Conservation (phyloP, 306 rosid genomes). For the Cicer yamashitae region DNA sequence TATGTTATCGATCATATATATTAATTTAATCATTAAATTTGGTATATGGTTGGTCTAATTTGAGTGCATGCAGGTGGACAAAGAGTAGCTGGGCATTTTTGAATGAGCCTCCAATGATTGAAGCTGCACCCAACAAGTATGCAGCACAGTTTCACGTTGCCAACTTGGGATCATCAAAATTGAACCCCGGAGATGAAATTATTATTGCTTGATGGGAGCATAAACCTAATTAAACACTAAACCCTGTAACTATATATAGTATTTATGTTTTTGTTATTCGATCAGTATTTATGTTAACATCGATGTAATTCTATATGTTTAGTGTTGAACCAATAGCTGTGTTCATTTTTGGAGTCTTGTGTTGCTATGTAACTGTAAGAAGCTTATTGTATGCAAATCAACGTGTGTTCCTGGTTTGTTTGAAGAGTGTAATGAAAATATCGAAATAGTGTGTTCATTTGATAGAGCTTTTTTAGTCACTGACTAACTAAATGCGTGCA, state of each 20-base stretch:
- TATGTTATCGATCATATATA: not conserved
- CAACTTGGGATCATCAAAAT: constrained; percentile 43
- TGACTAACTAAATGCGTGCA: no score
- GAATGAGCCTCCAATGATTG: constrained; percentile 72
- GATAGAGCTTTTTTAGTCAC: not conserved
- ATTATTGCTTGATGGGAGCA: constrained; percentile 44
- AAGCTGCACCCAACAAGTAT: constrained; percentile 60
- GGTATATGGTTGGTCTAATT: not conserved
- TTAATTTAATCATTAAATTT: not conserved
- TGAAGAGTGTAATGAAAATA: constrained; percentile 17
- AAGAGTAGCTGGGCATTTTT: constrained; percentile 91
- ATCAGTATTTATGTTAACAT: not conserved
- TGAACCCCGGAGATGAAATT: constrained; percentile 41
- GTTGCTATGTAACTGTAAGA: not conserved
- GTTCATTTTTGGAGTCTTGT: not conserved
- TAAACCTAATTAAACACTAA: constrained; percentile 1
- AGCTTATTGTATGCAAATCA: not conserved
- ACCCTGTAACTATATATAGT: not conserved
- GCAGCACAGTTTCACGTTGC: constrained; percentile 73
- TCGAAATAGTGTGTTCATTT: not conserved
- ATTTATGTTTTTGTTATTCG: not conserved
- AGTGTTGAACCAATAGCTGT: not conserved
- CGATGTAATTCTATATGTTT: not conserved
- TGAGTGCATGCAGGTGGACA: constrained; percentile 79
- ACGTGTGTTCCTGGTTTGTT: not conserved